Evolutionary conservation across 163 green algal species (phyloP).

Genomic region (Chlamydomonas reinhardtii): DNA sequence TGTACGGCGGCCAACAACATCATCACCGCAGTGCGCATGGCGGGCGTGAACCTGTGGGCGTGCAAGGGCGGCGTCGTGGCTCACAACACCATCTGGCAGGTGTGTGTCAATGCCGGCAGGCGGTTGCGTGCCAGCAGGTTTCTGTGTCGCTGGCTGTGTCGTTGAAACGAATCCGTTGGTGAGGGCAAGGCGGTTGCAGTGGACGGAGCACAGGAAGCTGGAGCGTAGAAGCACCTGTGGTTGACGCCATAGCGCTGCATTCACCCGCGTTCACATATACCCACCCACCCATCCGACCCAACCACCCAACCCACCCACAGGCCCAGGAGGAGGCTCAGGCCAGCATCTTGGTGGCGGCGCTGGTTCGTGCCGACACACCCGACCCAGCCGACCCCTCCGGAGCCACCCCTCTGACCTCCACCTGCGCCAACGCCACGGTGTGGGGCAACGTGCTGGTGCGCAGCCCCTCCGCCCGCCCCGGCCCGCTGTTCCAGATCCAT

Average conservation of each 20-base stretch:
- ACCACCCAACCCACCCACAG: not conserved
- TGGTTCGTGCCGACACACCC: constrained; percentile 13
- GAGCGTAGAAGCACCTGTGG: no score
- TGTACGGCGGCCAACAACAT: constrained; percentile 28
- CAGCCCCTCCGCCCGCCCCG: constrained; percentile 13
- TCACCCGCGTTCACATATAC: not conserved
- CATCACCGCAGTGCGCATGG: constrained; percentile 13
- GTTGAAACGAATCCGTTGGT: no score
- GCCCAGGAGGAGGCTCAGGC: constrained; percentile 35
- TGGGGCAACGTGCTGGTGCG: constrained; percentile 42
- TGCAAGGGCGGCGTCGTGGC: not conserved
- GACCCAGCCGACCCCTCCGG: not conserved
- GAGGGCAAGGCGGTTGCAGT: no score
- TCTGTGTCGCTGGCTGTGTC: no score
- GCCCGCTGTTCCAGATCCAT: constrained; percentile 41
- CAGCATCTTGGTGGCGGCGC: not conserved
- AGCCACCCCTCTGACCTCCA: not conserved
- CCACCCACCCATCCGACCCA: not conserved
- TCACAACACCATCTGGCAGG: constrained; percentile 48
- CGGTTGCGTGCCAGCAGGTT: no score
- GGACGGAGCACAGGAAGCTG: no score
- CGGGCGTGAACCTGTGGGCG: constrained; percentile 45
- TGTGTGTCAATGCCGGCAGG: no score
- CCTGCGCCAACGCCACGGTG: constrained; percentile 2
- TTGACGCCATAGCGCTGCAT: no score